These are phyloP conservation scores for Eimeria necatrix DNA, from an alignment of 169 alveolate genomes.

Conservation along the genomic window DNA sequence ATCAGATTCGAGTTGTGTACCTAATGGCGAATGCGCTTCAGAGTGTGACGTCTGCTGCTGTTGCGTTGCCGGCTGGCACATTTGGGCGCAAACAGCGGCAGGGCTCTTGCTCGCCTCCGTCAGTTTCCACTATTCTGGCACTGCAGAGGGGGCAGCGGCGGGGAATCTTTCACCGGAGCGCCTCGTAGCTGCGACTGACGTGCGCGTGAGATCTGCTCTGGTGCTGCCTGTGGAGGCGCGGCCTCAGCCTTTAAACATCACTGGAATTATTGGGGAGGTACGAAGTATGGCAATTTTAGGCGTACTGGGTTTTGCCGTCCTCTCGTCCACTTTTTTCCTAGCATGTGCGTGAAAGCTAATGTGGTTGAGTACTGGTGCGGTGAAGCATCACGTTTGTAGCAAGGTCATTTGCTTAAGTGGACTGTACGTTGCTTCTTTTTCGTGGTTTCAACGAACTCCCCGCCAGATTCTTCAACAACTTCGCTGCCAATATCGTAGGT, in stretches of 20 bases:
- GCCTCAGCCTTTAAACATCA: slow-evolving; percentile 76
- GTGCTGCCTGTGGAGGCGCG: slow-evolving; percentile 72
- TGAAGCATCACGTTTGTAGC: no score
- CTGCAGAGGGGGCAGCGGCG: slow-evolving; percentile 5
- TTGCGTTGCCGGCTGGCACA: slow-evolving; percentile 56
- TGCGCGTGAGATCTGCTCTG: slow-evolving; percentile 56
- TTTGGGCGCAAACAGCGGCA: slow-evolving; percentile 54
- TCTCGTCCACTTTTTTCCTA: no score
- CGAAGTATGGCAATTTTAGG: neutral
- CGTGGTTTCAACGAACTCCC: no score
- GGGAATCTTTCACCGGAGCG: neutral
- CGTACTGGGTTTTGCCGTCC: no score
- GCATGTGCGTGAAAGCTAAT: no score
- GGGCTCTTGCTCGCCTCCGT: slow-evolving; percentile 52
- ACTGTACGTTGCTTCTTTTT: no score
- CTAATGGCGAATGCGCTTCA: slow-evolving; percentile 28
- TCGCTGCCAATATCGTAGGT: no score
- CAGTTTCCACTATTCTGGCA: slow-evolving; percentile 54
- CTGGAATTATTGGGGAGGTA: slow-evolving; percentile 67
- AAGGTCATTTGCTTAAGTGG: no score
- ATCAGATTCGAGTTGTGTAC: neutral
- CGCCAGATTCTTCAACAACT: no score
- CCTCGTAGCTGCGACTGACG: slow-evolving; percentile 48
- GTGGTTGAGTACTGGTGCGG: no score
- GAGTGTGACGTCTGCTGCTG: slow-evolving; percentile 68